phyloP scores from a whole-genome alignment of 305 asterid species.

The Withania somnifera region DNA sequence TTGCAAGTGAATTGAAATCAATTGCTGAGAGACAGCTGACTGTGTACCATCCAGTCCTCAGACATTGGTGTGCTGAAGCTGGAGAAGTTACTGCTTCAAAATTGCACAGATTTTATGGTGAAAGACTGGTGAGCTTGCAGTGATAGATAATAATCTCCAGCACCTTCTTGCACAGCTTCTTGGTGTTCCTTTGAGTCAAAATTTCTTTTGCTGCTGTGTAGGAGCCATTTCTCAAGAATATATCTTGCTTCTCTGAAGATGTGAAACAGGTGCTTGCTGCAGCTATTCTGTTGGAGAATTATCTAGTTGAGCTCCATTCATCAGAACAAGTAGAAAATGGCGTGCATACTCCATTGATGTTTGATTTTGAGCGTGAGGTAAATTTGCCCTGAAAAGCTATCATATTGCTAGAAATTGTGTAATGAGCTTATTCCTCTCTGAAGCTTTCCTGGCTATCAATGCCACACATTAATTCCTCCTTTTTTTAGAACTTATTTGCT shows the following conservation, averaged over 20 bases:
- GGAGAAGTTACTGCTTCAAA: constrained; percentile 49
- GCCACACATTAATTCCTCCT: neutral
- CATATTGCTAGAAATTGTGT: neutral
- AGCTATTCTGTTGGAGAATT: constrained; percentile 63
- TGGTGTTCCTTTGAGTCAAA: constrained; percentile 9
- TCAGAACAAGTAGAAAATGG: constrained; percentile 41
- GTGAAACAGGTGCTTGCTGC: constrained; percentile 78
- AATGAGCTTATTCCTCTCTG: neutral
- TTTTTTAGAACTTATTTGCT: neutral
- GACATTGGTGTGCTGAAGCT: constrained; percentile 62
- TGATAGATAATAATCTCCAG: neutral
- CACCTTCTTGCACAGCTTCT: constrained; percentile 8
- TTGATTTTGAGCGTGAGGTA: constrained; percentile 32
- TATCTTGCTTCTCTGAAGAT: constrained; percentile 56
- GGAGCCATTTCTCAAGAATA: constrained; percentile 69
- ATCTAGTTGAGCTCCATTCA: constrained; percentile 48
- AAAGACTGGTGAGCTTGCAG: constrained; percentile 60
- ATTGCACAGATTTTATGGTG: constrained; percentile 77
- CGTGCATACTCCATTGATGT: constrained; percentile 13
- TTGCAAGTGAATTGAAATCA: constrained; percentile 64
- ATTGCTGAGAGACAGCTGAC: constrained; percentile 66
- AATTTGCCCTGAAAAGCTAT: neutral
- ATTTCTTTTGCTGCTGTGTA: constrained; percentile 21
- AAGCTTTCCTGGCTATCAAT: neutral
- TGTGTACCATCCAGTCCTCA: constrained; percentile 53